Evolutionary conservation across 1,139 yeast genomes (phyloP).

Genomic region (Geotrichum fermentans): DNA sequence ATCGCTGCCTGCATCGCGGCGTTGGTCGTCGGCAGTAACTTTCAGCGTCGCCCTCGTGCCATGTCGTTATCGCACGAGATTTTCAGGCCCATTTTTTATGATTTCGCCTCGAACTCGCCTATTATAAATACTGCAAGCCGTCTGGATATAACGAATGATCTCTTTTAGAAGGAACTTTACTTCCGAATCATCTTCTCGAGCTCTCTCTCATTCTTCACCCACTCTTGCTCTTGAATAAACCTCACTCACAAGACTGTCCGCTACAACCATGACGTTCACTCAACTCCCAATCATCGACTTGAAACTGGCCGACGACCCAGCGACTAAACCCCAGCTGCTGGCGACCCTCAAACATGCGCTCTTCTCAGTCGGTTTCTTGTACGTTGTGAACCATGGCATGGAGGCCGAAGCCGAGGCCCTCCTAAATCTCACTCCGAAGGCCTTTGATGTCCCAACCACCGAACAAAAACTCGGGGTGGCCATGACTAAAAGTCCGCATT

Average conservation of each 20-base stretch:
- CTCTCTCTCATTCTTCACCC: too few species aligned
- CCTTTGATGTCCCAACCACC: conserved; percentile 51
- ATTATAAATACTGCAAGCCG: too few species aligned
- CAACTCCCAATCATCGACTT: conserved; percentile 35
- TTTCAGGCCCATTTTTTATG: too few species aligned
- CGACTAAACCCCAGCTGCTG: conserved; percentile 45
- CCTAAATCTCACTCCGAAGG: conserved; percentile 44
- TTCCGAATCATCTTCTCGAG: too few species aligned
- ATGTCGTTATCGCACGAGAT: too few species aligned
- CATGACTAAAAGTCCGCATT: conserved; percentile 61
- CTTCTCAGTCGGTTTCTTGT: conserved; percentile 58
- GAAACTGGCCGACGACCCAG: conserved; percentile 35
- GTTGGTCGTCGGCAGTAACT: too few species aligned
- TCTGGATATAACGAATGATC: too few species aligned
- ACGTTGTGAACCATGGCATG: conserved; percentile 49
- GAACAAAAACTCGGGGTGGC: conserved; percentile 48
- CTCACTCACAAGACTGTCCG: not conserved
- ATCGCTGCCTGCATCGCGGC: too few species aligned
- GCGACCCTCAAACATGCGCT: conserved; percentile 49
- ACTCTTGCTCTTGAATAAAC: not conserved
- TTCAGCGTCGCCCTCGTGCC: too few species aligned
- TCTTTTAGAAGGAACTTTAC: too few species aligned
- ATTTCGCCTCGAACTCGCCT: too few species aligned
- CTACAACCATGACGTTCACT: not conserved
- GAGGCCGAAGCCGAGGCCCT: conserved; percentile 42